Evolutionary conservation across 1,284 basidiomycete genomes (phyloP).

Genomic region (Butyriboletus appendiculatus): DNA sequence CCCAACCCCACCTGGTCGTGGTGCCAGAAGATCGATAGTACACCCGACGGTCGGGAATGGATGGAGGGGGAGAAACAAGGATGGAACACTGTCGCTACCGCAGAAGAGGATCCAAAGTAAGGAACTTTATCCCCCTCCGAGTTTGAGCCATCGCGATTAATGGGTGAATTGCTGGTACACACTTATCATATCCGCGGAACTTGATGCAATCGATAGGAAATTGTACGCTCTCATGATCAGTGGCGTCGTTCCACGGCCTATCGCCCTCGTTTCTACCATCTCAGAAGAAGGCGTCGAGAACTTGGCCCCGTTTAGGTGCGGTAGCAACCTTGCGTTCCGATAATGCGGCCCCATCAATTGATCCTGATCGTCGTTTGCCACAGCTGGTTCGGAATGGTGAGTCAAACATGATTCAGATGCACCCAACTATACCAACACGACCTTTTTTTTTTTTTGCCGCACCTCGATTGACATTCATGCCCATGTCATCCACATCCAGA

Average conservation of each 20-base stretch:
- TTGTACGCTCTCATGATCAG: constrained; percentile 53
- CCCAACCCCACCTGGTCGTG: constrained; percentile 61
- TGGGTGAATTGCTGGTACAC: not conserved
- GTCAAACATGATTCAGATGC: not conserved
- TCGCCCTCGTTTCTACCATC: constrained; percentile 66
- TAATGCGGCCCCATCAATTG: not conserved
- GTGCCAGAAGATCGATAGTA: constrained; percentile 51
- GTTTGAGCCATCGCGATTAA: not conserved
- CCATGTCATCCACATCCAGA: constrained; percentile 23
- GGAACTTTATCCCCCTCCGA: not conserved
- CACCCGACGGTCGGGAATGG: constrained; percentile 49
- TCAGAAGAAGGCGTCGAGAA: constrained; percentile 53
- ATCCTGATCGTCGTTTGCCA: constrained; percentile 1
- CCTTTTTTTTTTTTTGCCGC: no score
- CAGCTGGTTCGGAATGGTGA: constrained; percentile 47
- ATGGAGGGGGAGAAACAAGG: constrained; percentile 49
- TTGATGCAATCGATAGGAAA: constrained; percentile 26
- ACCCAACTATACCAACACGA: not conserved
- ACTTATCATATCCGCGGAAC: not conserved
- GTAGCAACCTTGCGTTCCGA: not conserved
- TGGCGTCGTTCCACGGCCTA: constrained; percentile 63
- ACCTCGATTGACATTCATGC: not conserved
- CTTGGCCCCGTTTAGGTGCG: constrained; percentile 54
- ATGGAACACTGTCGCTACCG: constrained; percentile 56
- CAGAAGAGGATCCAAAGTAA: constrained; percentile 48